Conservation (phyloP, 2,329 filamentous ascomycete genomes). For the Penicillium sp. region DNA sequence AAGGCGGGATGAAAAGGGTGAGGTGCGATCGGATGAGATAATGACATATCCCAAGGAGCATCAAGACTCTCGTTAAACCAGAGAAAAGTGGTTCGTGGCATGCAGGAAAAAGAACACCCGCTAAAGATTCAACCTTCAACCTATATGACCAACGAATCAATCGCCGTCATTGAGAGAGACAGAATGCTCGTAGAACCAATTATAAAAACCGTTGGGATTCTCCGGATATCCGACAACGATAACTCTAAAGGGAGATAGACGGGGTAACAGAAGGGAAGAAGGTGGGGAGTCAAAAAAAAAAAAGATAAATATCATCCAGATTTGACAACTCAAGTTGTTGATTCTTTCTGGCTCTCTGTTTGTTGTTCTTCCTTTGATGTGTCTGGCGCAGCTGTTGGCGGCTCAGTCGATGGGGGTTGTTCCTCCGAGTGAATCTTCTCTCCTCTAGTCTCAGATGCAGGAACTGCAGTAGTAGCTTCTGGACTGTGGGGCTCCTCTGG, state of each 20-base stretch:
- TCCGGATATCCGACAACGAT: background rate
- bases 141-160: conserved; percentile 4
- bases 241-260: background rate
- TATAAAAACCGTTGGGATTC: background rate
- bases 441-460: conserved; percentile 9
- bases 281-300: background rate
- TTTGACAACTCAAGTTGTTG: conserved; percentile 3
- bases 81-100: background rate
- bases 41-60: background rate
- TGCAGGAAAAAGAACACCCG: background rate
- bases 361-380: conserved; percentile 3
- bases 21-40: too few species aligned
- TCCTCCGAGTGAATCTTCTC: background rate
- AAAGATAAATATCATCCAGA: background rate
- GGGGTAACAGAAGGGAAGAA: too few species aligned
- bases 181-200: background rate
- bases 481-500: conserved; percentile 40
- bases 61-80: background rate
- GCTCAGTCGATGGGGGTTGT: background rate
- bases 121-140: background rate
- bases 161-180: background rate
- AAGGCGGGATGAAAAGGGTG: background rate
- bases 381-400: conserved; percentile 4
- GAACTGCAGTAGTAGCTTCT: conserved; percentile 21
- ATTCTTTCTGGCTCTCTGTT: conserved; percentile 5